phyloP scores from a whole-genome alignment of 148 eudicot species.

The Amaranthus palmeri region DNA sequence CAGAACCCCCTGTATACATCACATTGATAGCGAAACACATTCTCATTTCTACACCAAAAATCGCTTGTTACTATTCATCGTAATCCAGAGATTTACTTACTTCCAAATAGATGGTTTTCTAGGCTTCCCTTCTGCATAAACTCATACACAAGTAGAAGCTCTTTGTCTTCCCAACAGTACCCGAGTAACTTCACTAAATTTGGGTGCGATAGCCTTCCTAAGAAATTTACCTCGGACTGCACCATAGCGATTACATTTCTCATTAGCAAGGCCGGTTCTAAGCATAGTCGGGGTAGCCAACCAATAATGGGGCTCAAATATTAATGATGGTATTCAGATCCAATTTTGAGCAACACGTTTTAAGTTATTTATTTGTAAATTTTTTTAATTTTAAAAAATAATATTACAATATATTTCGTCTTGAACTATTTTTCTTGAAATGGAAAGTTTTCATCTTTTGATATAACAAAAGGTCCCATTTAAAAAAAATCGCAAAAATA shows the following conservation, averaged over 20 bases:
- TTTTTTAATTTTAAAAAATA: too few species aligned
- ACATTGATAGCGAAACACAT: not conserved
- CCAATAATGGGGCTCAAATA: too few species aligned
- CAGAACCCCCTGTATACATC: slow-evolving; percentile 50
- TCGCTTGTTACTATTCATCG: not conserved
- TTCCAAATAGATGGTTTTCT: slow-evolving; percentile 79
- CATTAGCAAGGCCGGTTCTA: too few species aligned
- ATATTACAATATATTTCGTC: too few species aligned
- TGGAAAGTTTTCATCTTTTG: too few species aligned
- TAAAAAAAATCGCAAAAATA: too few species aligned
- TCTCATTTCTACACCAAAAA: not conserved
- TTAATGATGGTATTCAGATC: too few species aligned
- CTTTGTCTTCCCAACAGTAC: slow-evolving; percentile 64
- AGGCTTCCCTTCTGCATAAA: slow-evolving; percentile 77
- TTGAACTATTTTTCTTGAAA: too few species aligned
- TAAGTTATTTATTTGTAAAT: too few species aligned
- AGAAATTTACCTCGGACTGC: slow-evolving; percentile 81
- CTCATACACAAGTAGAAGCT: slow-evolving; percentile 76
- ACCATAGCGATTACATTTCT: not conserved
- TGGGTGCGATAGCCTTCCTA: slow-evolving; percentile 81
- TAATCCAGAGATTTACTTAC: slow-evolving; percentile 39
- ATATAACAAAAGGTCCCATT: too few species aligned
- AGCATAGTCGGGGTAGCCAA: too few species aligned
- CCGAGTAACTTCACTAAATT: slow-evolving; percentile 81
- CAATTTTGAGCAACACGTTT: too few species aligned